Evolutionary conservation across 257 asterid genomes (phyloP), one percentile per base, ranked within the genome.

Genomic region (Jacaranda mimosifolia): DNA sequence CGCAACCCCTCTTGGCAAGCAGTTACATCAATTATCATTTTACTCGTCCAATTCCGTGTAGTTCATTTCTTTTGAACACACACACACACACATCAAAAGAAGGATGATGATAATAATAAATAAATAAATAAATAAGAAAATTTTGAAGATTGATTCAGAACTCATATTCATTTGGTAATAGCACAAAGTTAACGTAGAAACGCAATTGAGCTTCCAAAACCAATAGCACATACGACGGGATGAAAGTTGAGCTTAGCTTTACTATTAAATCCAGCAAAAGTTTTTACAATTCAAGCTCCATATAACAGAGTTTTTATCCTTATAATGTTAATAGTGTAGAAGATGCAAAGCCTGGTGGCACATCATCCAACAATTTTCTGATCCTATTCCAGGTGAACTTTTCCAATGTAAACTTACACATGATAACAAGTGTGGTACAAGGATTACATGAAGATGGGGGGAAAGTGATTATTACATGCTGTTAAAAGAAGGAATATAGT

Each of bases 361-460:
- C 32, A 26, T 26, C 32, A 55, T 10, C 74, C 49, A 40, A 1
- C 32, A 65, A 32, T 45, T 58, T 57, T 64, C 48, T 45, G 59
- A 69, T 57, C 70, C 57, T 5, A 66, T 14, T 39, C 48, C 12
- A 53, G 40, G 40, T 9, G 15, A 18, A n/a, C 35, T 35, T 5
- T 2, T 26, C 32, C 2, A 26, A 63, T 7, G 42, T 45, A 68
- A 36, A 17, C 42, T 68, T 80, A 73, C 84, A 76, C 65, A 43
- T 21, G 2, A 26, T 26, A 26, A 26, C 62, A 79, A 13, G 43
- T 73, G 32, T 4, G 38, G 48, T 48, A 72, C 60, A 76, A 49
- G 66, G 65, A 59, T 71, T 72, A 79, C 84, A 79, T 74, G 49
- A 77, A 42, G 60, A 65, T 26, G 52, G 49, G 72, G 15, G 35